Conservation (phyloP, 495 filamentous ascomycete species). For the Aspergillus leporis region DNA sequence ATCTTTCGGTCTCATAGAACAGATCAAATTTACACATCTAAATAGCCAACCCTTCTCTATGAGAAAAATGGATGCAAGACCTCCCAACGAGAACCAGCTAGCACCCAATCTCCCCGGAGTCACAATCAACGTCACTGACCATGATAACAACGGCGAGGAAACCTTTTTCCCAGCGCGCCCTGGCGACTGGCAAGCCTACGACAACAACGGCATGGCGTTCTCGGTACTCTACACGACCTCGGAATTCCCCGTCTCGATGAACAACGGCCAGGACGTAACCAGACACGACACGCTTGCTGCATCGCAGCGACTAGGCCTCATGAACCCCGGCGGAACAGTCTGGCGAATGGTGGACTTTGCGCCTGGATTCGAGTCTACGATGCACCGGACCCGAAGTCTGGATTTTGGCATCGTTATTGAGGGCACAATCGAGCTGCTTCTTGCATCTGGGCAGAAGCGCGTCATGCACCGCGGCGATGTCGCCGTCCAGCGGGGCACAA, state of each 20-base stretch:
- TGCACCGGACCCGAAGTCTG: constrained; percentile 41
- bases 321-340: constrained; percentile 52
- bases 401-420: constrained; percentile 78
- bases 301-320: constrained; percentile 41
- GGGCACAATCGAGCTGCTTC: constrained; percentile 73
- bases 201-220: constrained; percentile 31
- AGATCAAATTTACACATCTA: too few species aligned
- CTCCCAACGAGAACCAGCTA: too few species aligned
- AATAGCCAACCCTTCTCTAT: too few species aligned
- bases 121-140: constrained; percentile 35
- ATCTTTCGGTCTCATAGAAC: too few species aligned
- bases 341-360: constrained; percentile 63
- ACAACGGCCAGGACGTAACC: constrained; percentile 47
- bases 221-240: constrained; percentile 52
- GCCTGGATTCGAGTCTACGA: constrained; percentile 29
- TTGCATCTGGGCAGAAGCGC: constrained; percentile 60
- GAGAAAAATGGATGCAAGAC: too few species aligned
- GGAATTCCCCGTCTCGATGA: constrained; percentile 54
- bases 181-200: constrained; percentile 26
- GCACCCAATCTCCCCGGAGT: background rate
- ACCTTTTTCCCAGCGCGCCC: constrained; percentile 30
- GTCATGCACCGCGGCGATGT: constrained; percentile 69
- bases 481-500: constrained; percentile 61
- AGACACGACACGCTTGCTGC: constrained; percentile 34
- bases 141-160: constrained; percentile 34